Percentiles rank a stretch among this genome's conserved stretches.
Conservation (phyloP, 768 basidiomycete species). For the Nidula microcarpa region DNA sequence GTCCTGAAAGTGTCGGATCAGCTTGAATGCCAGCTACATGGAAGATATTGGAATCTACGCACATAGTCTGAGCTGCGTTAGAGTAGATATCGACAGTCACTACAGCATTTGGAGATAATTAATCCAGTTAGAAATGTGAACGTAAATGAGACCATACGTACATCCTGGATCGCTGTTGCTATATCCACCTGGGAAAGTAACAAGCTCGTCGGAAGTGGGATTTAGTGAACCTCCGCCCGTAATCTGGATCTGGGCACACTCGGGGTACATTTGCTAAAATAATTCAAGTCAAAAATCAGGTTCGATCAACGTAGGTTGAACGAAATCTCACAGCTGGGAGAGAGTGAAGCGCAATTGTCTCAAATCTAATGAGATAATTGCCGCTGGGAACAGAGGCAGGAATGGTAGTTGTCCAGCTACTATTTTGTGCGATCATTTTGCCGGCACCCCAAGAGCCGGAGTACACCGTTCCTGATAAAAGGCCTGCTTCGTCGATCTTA, state of each 20-base stretch:
- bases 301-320: constrained; percentile 3
- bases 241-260: constrained; percentile 44
- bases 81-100: constrained; percentile 39
- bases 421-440: constrained; percentile 41
- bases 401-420: constrained; percentile 43
- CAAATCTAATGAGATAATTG: constrained; percentile 44
- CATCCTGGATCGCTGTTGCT: constrained; percentile 37
- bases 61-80: constrained; percentile 26
- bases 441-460: constrained; percentile 38
- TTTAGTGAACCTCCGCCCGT: constrained; percentile 36
- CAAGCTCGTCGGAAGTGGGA: constrained; percentile 39
- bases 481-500: constrained; percentile 44
- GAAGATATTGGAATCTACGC: too few species aligned
- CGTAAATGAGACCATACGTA: constrained; percentile 13
- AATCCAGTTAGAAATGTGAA: constrained; percentile 7
- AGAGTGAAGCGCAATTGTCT: constrained; percentile 46
- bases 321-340: constrained; percentile 39
- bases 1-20: constrained; percentile 12
- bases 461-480: constrained; percentile 38
- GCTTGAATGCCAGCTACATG: too few species aligned
- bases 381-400: constrained; percentile 39
- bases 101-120: constrained; percentile 13
- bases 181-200: constrained; percentile 46
- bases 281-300: constrained; percentile 1
- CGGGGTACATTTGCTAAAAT: constrained; percentile 65